Percentiles rank a stretch among this genome's conserved stretches.
Conservation (phyloP, 371 early-diverging fungal species). For the Amoeboaphelidium occidentale region DNA sequence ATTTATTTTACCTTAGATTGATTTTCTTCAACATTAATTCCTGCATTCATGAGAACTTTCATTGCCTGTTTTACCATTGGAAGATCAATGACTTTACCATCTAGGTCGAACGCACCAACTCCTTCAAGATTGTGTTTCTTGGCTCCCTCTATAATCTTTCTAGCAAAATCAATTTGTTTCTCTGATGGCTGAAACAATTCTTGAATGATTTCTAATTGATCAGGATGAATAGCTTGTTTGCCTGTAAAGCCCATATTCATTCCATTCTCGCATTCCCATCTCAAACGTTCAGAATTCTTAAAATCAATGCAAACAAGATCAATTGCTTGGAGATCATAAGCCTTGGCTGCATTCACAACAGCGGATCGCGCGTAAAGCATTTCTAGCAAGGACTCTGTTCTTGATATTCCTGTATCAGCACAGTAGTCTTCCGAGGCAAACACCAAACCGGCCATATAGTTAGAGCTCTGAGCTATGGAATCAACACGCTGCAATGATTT, state of each 20-base stretch:
- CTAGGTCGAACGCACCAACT: conserved; percentile 62
- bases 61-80: conserved; percentile 51
- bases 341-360: conserved; percentile 51
- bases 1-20: too few relatives aligned
- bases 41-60: conserved; percentile 14
- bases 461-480: too few relatives aligned
- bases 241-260: conserved; percentile 76
- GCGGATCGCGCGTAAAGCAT: conserved; percentile 51
- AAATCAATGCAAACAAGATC: conserved; percentile 68
- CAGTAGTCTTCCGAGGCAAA: conserved; percentile 88
- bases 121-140: conserved; percentile 34
- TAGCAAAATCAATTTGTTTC: conserved; percentile 31
- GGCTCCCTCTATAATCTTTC: conserved; percentile 34
- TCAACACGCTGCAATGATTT: too few relatives aligned
- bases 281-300: conserved; percentile 19
- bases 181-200: conserved; percentile 39
- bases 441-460: conserved; percentile 15
- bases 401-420: conserved; percentile 54
- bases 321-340: conserved; percentile 63
- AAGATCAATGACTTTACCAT: conserved; percentile 49
- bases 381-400: conserved; percentile 41
- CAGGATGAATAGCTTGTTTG: conserved; percentile 82
- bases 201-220: conserved; percentile 60
- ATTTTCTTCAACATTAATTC: too few relatives aligned
- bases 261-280: conserved; percentile 60